Evolutionary conservation across 345 rosid genomes (phyloP).

Genomic region (Diplotaxis tenuifolia): DNA sequence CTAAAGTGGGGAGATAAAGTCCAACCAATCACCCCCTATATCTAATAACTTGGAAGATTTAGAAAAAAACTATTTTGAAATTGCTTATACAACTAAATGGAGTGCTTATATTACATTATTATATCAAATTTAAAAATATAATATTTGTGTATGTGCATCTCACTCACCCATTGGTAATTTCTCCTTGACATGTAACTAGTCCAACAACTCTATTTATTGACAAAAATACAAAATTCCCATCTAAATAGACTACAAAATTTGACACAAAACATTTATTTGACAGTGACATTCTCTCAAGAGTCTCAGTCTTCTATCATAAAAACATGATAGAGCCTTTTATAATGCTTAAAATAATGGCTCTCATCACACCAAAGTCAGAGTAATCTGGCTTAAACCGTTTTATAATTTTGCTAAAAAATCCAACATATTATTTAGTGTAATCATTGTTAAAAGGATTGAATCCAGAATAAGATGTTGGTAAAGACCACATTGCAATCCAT

Average conservation of each 20-base stretch:
- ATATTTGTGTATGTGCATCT: slow-evolving; percentile 1
- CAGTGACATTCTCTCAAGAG: background rate
- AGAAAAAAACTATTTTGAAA: no score
- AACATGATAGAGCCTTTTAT: background rate
- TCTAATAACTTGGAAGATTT: background rate
- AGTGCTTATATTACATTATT: background rate
- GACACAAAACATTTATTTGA: slow-evolving; percentile 14
- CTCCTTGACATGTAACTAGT: slow-evolving; percentile 19
- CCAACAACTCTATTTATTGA: slow-evolving; percentile 16
- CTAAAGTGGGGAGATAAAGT: no score
- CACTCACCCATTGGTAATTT: background rate
- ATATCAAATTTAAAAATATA: background rate
- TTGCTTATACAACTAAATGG: background rate
- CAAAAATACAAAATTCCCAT: background rate
- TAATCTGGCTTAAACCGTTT: background rate
- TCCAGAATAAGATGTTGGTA: background rate
- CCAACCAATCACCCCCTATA: no score
- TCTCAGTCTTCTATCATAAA: background rate
- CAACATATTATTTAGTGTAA: background rate
- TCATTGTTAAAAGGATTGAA: background rate
- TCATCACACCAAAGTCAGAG: background rate
- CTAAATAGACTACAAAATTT: slow-evolving; percentile 13
- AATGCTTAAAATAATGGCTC: background rate
- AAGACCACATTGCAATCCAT: background rate
- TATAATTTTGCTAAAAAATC: background rate